Evolutionary conservation across 805 yeast species (phyloP).

Genomic region (Phaffomyces opuntiae): DNA sequence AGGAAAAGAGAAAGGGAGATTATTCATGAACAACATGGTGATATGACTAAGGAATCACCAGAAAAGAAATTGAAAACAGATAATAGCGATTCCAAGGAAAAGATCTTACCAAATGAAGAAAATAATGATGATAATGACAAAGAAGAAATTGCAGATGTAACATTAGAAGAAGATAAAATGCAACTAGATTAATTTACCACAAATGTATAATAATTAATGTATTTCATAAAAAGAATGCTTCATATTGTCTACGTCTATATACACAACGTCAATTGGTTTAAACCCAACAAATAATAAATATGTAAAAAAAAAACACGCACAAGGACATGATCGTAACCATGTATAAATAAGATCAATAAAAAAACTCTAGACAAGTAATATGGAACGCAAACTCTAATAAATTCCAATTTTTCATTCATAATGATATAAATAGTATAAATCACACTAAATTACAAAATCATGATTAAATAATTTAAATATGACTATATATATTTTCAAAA

Average conservation of each 20-base stretch:
- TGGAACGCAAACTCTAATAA: too few relatives aligned
- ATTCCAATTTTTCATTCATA: too few relatives aligned
- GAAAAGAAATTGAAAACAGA: constrained; percentile 16
- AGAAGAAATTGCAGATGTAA: constrained; percentile 6
- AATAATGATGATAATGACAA: constrained; percentile 21
- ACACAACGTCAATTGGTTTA: too few relatives aligned
- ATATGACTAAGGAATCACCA: constrained; percentile 9
- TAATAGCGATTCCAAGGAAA: neutral
- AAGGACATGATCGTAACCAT: too few relatives aligned
- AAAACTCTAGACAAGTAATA: too few relatives aligned
- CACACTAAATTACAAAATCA: too few relatives aligned
- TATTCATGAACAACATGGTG: neutral
- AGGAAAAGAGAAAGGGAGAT: constrained; percentile 9
- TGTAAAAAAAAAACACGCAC: too few relatives aligned
- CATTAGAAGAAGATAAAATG: constrained; percentile 19
- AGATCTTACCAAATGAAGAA: constrained; percentile 14
- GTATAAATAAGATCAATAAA: too few relatives aligned
- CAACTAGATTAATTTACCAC: constrained; percentile 13
- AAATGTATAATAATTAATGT: neutral
- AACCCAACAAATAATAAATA: too few relatives aligned
- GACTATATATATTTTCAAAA: neutral
- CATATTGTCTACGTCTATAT: constrained; percentile 1
- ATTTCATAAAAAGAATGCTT: neutral
- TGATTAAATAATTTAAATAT: too few relatives aligned
- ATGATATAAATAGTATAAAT: too few relatives aligned